phyloP scores from a whole-genome alignment of 768 basidiomycete species.

The Russula lepida region DNA sequence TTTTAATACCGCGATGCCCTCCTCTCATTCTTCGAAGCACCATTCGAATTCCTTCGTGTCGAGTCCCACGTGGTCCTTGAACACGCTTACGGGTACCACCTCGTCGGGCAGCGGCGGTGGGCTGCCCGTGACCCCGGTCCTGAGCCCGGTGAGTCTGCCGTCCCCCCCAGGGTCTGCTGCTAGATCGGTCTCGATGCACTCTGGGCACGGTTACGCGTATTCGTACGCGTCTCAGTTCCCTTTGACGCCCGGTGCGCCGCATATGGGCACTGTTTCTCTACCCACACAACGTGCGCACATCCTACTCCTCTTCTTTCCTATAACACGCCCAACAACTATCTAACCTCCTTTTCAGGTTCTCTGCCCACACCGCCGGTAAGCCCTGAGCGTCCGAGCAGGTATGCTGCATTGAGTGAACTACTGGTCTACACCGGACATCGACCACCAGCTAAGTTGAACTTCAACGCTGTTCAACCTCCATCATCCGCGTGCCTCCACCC shows the following conservation, averaged over 20 bases:
- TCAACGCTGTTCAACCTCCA: conserved; percentile 1
- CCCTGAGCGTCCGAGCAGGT: conserved; percentile 13
- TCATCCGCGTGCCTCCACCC: conserved; percentile 14
- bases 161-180: conserved; percentile 12
- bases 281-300: conserved; percentile 13
- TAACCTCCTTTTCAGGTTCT: background rate
- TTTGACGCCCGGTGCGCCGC: conserved; percentile 17
- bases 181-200: conserved; percentile 1
- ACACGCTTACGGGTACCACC: conserved; percentile 12
- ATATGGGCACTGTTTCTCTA: conserved; percentile 11
- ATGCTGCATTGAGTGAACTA: conserved; percentile 12
- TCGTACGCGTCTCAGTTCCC: background rate
- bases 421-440: conserved; percentile 13
- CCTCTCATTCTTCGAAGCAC: conserved; percentile 13
- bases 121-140: conserved; percentile 8
- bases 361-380: conserved; percentile 16
- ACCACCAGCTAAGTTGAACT: conserved; percentile 11
- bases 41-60: conserved; percentile 10
- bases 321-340: background rate
- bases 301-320: background rate
- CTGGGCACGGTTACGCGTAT: conserved; percentile 2
- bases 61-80: conserved; percentile 18
- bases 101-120: background rate
- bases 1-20: background rate
- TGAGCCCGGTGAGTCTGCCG: conserved; percentile 16